Percentiles rank a stretch among this genome's conserved stretches.
These are phyloP conservation scores for Graphiopsis chlorocephala DNA, from an alignment of 2,329 filamentous ascomycete genomes.

Conservation along the genomic window DNA sequence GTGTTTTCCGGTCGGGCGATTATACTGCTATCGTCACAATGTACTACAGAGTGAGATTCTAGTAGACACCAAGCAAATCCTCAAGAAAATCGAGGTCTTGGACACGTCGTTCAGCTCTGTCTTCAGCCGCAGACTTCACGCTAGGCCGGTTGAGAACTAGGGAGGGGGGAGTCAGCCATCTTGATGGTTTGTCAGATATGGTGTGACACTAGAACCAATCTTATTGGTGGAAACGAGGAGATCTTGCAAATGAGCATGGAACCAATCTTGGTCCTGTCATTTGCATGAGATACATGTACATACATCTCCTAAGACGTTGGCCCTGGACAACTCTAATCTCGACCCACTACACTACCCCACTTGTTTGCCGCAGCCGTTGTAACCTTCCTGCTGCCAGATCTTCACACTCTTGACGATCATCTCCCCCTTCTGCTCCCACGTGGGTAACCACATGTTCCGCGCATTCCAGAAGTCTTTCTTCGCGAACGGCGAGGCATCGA, in stretches of 20 bases:
- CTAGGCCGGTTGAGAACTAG: neutral
- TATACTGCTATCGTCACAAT: neutral
- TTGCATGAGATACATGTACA: neutral
- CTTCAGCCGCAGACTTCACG: conserved; percentile 1
- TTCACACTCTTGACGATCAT: conserved; percentile 40
- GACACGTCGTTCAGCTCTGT: neutral
- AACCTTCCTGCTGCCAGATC: conserved; percentile 50
- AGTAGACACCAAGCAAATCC: neutral
- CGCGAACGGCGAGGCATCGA: conserved; percentile 64
- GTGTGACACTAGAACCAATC: neutral
- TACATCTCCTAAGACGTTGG: neutral
- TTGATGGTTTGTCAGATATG: neutral
- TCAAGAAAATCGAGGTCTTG: neutral
- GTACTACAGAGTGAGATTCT: neutral
- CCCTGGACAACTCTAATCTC: neutral
- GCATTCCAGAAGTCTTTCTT: conserved; percentile 73
- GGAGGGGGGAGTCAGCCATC: neutral
- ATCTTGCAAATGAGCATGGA: neutral
- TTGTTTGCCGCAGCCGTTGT: conserved; percentile 43
- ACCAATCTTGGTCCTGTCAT: neutral
- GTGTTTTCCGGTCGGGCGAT: neutral
- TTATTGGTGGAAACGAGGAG: neutral
- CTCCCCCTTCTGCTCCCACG: conserved; percentile 40
- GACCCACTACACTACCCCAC: neutral
- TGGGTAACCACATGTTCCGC: conserved; percentile 37